Base-by-base conservation (phyloP, 2,329 filamentous ascomycete species). In the Verticillium alfalfae region DNA sequence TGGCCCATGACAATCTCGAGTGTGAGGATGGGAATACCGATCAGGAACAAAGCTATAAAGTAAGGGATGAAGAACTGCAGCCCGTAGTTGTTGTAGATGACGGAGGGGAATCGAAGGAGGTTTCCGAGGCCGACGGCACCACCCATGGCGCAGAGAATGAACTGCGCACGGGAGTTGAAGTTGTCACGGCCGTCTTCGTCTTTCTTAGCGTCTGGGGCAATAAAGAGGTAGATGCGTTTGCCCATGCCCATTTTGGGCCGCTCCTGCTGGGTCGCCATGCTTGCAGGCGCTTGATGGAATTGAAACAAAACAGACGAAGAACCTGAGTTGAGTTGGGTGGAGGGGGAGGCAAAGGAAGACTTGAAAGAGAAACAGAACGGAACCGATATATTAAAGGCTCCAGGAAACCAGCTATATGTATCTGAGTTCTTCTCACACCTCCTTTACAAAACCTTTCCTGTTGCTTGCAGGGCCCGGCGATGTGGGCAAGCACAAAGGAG, bases 1-100 rank as follows among this genome's bases (percentile, higher is more conserved):
- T 84, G 89, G 59, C 91, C 91, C 38, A 90, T 90, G 39, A 88
- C 88, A 59, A 84, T 82, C 65, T 85, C 81, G 34, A 85, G 76
- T 6, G 82, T 76, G 12, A 85, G 74, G 0, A 80, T 76, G 0
- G 82, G 83, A n/a, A 85, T 84, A 10, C 82, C 82, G 52, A 85
- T 73, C 12, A 81, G 68, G 61, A 81, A 78, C 3, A 84, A 74
- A 0, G 82, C 80, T 7, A 84, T 70, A 8, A 83, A 63, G 62
- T 84, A 85, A 0, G 82, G 82, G 22, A 84, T 79, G 67, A 84
- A 85, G 80, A 81, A 85, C 63, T 85, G 83, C 0, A 84, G 72
- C 7, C 82, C 82, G 57, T 82, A 77, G 66, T 84, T 84, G 68
- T 83, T 83, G 75, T 82, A 85, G 1, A 84, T 77, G 36, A 82